These are phyloP conservation scores for Flaveria bidentis DNA, from an alignment of 129 eudicot genomes.

Conservation along the genomic window DNA sequence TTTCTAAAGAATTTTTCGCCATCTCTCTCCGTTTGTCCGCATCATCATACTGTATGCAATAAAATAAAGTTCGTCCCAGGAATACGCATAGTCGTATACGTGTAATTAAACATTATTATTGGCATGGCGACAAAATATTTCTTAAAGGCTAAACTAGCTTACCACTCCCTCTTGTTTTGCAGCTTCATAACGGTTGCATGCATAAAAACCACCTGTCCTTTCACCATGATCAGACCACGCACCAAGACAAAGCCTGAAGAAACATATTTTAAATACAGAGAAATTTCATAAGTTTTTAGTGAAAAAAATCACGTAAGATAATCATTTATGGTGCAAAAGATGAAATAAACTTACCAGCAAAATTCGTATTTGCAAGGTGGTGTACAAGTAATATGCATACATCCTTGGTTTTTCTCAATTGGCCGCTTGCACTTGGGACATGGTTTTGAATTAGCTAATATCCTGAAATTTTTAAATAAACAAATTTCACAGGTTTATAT, in stretches of 20 bases:
- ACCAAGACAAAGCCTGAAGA: conserved; percentile 89
- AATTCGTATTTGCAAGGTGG: conserved; percentile 98
- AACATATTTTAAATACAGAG: conserved; percentile 6
- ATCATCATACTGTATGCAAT: conserved; percentile 75
- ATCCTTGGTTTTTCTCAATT: conserved; percentile 97
- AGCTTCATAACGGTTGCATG: conserved; percentile 95
- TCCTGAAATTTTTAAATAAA: conserved; percentile 52
- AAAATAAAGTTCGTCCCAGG: conserved; percentile 13
- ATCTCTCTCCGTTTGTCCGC: conserved; percentile 94
- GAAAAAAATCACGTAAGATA: not conserved
- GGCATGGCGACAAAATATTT: conserved; percentile 19
- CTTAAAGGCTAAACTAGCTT: conserved; percentile 30
- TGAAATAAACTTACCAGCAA: conserved; percentile 73
- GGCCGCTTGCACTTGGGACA: conserved; percentile 99
- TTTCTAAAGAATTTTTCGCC: conserved; percentile 94
- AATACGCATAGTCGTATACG: conserved; percentile 11
- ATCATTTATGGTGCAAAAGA: conserved; percentile 5
- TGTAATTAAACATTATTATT: conserved; percentile 6
- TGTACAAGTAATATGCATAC: conserved; percentile 97
- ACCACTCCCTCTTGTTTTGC: conserved; percentile 98
- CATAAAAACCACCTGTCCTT: conserved; percentile 97
- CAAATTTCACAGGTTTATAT: not conserved
- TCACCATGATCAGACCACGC: conserved; percentile 99
- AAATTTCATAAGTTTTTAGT: not conserved
- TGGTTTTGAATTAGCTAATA: conserved; percentile 94